Base-by-base conservation (phyloP, 257 asterid genomes). In the Capsicum baccatum region DNA sequence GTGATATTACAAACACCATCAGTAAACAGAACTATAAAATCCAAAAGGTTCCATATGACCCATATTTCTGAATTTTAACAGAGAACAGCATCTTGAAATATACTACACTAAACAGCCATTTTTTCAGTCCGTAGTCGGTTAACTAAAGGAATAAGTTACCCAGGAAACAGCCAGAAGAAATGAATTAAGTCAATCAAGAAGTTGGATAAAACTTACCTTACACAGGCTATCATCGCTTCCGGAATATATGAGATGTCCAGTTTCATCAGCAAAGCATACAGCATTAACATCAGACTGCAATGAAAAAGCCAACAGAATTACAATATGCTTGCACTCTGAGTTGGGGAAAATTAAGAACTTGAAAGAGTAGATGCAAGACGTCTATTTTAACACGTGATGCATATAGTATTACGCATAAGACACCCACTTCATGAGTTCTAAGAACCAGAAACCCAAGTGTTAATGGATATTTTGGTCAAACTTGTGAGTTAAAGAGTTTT, bases 251-350 rank as follows among this genome's bases (percentile, higher is more conserved):
- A 94, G 85, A 87, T 96, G 95, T 70, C 99, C 98, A 63, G 91
- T 92, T 86, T 94, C 99, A 83, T 96, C 99, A 21, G 97, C 99
- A 90, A 94, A 96, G 92, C 99, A 94, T 50, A 96, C 99, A 83
- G 98, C 92, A 90, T 96, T 96, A 67, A 96, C 98, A 91, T 96
- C 99, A 87, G 93, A 89, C 99, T 96, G 98, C 92, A 88, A 88
- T 37, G 86, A 85, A 85, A 69, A 50, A 10, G 26, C 7, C 70
- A 66, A 54, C 33, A 59, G 54, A 55, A 80, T 19, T 56, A 64
- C 44, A 33, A 67, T 37, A 48, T 63, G 21, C 6, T 58, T 50
- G 67, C 37, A 44, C 57, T 73, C 79, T 54, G 21, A 63, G 42
- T 39, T 60, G 37, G 59, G 64, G n/a, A 58, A 39, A 50, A 8